Evolutionary conservation across 176 grass and related monocot species (phyloP), one percentile per base, ranked within the genome.

Genomic region (Oryza longistaminata): DNA sequence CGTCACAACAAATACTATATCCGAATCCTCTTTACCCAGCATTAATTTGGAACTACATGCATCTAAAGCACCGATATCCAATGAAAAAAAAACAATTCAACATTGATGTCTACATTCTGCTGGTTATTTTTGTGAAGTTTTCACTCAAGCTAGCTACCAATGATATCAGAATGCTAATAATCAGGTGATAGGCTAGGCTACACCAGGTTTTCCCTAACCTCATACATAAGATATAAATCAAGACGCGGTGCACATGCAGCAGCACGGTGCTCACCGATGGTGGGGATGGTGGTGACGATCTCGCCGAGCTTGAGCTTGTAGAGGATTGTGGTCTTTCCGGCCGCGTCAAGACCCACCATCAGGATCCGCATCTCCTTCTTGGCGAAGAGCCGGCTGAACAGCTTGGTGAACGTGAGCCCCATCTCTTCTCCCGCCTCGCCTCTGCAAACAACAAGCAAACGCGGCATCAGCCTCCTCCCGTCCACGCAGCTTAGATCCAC

Each of bases 321-420:
- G 31, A 93, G 88, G 85, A 93, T 93, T 9, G 91, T 93, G 62
- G 91, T 93, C 91, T 93, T 93, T 87, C 91, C 91, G 74, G 91
- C 91, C 5, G 91, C 91, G 64, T 92, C 91, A 71, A 93, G 91
- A 9, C 91, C 91, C 66, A 93, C 91, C 91, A 93, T 93, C 42
- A 93, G 83, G 81, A 93, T 93, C 73, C 91, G 74, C 91, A 93
- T 93, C 91, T 93, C 91, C 91, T 93, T 93, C 91, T 93, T 93
- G 67, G 91, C 91, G 42, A 93, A 93, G 17, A 93, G 88, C 66
- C 91, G 91, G 77, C 91, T 93, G 65, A 93, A 93, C 49, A 93
- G 88, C 91, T 93, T 93, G 22, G 91, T 93, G 77, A 93, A 93
- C 61, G 88, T 93, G 85, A 93, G 91, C 81, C 91, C 91, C 91